Base-by-base conservation (phyloP, 192 early-diverging fungal genomes). In the Coemansia sp. region DNA sequence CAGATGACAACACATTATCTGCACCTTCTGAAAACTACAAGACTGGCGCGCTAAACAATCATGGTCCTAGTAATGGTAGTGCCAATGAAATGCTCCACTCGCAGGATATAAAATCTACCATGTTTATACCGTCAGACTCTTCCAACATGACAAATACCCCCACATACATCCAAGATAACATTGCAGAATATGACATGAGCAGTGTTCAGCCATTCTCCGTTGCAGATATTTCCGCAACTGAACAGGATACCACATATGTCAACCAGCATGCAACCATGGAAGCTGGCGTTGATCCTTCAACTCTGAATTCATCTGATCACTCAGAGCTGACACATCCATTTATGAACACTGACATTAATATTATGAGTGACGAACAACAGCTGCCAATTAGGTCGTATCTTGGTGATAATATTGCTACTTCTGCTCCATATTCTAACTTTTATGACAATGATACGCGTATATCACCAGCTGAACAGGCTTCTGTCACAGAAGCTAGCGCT, bases 321-420 rank as follows among this genome's bases (percentile, higher is more conserved):
- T 17, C 29, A 19, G 61, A 65, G 25, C 25, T 71, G 57, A 16
- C 69, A 11, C 49, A 43, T 47, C 62, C 71, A 35, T 38, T 67
- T 14, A 65, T 64, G 22, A 51, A 67, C 9, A 65, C 74, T 19
- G 59, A 48, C 19, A 38, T 60, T 49, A 64, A 63, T 10, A 65
- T 59, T 0, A 64, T 59, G 11, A 6, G 5, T 23, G 39, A 59
- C 7, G 3, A 16, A 16, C 56, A 57, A 21, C 48, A 4, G 11
- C 11, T 49, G 48, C 17, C 48, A 26, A 25, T 19, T 14, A 51
- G 43, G 17, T n/a, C 17, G 21, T 27, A 51, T 5, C 27, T 11
- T 27, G 21, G 22, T 31, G 27, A 62, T n/a, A 50, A 51, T 51
- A 49, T 29, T 2, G 17, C 49, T 25, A 45, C 29, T 45, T 45